These are phyloP conservation scores for Tolypocladium tundrense DNA, from an alignment of 2,329 filamentous ascomycete genomes.

Conservation along the genomic window DNA sequence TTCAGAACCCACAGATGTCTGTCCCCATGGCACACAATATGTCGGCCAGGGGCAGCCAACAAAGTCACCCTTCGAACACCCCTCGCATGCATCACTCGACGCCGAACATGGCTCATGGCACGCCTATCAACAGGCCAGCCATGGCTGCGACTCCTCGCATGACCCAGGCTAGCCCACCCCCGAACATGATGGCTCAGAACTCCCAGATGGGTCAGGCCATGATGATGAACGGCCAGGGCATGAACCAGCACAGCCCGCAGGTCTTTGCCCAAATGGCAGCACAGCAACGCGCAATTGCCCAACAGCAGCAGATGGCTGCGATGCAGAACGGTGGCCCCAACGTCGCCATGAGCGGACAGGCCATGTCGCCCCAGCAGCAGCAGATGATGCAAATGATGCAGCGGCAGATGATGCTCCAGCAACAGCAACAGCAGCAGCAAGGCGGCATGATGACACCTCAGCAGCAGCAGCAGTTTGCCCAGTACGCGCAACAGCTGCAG, in stretches of 20 bases:
- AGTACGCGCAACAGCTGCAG: conserved; percentile 25
- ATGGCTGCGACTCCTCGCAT: conserved; percentile 50
- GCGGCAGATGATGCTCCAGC: conserved; percentile 27
- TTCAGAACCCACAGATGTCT: conserved; percentile 48
- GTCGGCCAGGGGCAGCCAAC: conserved; percentile 55
- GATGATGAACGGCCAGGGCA: conserved; percentile 40
- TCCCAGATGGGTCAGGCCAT: conserved; percentile 43
- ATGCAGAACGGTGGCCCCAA: conserved; percentile 27
- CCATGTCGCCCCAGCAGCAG: conserved; percentile 26
- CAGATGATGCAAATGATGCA: conserved; percentile 27
- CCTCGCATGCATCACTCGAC: conserved; percentile 52
- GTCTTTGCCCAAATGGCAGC: conserved; percentile 35
- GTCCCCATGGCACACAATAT: conserved; percentile 52
- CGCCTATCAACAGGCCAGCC: conserved; percentile 43
- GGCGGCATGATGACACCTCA: conserved; percentile 30
- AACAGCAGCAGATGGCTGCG: conserved; percentile 33
- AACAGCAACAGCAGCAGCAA: conserved; percentile 26
- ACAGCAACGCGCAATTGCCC: conserved; percentile 35
- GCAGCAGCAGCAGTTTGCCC: conserved; percentile 30
- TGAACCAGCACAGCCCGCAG: conserved; percentile 27
- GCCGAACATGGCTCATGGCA: conserved; percentile 49
- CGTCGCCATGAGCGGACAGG: conserved; percentile 24
- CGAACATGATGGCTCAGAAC: conserved; percentile 46
- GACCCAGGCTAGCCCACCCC: conserved; percentile 51
- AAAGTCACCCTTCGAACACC: conserved; percentile 54